These are phyloP conservation scores for Picea abies DNA, from an alignment of 83 land plant species.

Conservation along the genomic window DNA sequence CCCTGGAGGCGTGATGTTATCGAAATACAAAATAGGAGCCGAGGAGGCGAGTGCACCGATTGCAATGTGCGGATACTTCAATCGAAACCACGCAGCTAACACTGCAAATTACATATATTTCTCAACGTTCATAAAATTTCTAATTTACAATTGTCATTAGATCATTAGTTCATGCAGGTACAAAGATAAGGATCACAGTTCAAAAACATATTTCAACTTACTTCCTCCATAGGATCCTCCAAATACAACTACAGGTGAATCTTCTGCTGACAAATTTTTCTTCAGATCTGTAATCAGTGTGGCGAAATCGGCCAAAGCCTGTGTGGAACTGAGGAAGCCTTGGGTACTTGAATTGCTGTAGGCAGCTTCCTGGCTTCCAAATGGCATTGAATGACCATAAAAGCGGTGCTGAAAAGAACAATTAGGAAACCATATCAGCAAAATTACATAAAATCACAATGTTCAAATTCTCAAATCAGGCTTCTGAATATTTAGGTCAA, in stretches of 20 bases:
- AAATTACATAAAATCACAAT: not conserved
- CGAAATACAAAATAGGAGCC: constrained; percentile 61
- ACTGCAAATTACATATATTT: constrained; percentile 31
- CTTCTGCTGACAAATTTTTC: constrained; percentile 39
- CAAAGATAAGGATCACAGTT: not conserved
- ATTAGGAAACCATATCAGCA: not conserved
- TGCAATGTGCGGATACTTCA: constrained; percentile 82
- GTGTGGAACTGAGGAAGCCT: constrained; percentile 53
- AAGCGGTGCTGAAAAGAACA: constrained; percentile 57
- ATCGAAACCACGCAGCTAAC: constrained; percentile 86
- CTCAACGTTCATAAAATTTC: not conserved
- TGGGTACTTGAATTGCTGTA: constrained; percentile 18
- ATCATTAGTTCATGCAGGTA: not conserved
- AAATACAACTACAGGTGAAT: constrained; percentile 55
- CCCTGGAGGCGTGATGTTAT: constrained; percentile 1
- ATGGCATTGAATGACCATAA: not conserved
- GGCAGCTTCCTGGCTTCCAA: too few species aligned
- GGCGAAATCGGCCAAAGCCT: not conserved
- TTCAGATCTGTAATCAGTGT: constrained; percentile 37
- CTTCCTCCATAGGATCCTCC: constrained; percentile 52
- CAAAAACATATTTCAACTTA: too few species aligned
- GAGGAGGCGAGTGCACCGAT: constrained; percentile 84
- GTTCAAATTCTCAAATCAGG: not conserved
- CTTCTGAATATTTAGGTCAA: not conserved
- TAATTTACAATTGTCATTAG: not conserved